Base-by-base conservation (phyloP, 257 asterid species). In the Scutellaria galericulata region DNA sequence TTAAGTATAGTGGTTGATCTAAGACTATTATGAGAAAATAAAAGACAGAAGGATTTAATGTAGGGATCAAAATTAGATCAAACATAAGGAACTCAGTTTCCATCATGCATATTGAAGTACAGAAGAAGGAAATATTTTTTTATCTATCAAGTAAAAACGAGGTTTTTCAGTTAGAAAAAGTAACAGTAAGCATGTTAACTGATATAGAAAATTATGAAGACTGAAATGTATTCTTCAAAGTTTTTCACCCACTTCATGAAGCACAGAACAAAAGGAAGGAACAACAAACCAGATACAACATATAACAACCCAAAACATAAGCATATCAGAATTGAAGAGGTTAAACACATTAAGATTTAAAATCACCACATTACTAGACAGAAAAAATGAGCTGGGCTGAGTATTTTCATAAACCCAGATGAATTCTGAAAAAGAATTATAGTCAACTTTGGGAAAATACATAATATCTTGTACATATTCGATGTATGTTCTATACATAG, bases 161-260 rank as follows among this genome's bases (percentile, higher is more conserved):
- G 60, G 63, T 51, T 51, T 31, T 59, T 27, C 45, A 14, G 57
- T 24, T 59, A 8, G 51, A 52, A 58, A 57, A 56, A 9, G 41
- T 13, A n/a, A 47, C 64, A 13, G 47, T 12, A 9, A 63, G 37
- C 37, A 31, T 31, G 37, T 39, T 56, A 48, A 74, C 48, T 63
- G 2, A 37, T 7, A 46, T 31, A 35, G 46, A 20, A 62, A 53
- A 51, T 50, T 31, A 71, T 0, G 20, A 59, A 35, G 44, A 72
- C 15, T 77, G 42, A 61, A 41, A 68, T 22, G 3, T 10, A n/a
- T 54, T 39, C 46, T 56, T 35, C 8, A 42, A 56, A 76, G 54
- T 12, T 40, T 67, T 76, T 48, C 64, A 15, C 50, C 66, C 45
- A 67, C 45, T 62, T 69, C 66, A 59, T 22, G 15, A 66, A 67